Conservation (phyloP, 176 grass and related monocot genomes). For the Avena insularis region DNA sequence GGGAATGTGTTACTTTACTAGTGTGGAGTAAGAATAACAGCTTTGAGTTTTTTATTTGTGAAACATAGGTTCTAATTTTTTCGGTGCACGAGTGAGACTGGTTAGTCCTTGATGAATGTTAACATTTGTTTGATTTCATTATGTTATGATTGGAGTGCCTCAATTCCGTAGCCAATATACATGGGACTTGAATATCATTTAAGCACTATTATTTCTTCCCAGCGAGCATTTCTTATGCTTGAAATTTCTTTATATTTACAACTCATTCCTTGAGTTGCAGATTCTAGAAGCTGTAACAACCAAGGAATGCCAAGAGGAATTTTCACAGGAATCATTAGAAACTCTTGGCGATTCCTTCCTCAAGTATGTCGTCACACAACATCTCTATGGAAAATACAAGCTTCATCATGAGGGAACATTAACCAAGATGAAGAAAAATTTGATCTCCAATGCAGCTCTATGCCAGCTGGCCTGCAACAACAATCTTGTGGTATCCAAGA, state of each 20-base stretch:
- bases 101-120: background rate
- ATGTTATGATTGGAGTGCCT: background rate
- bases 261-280: constrained; percentile 38
- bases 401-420: constrained; percentile 81
- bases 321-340: constrained; percentile 84
- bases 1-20: background rate
- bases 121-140: constrained; percentile 18
- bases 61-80: constrained; percentile 22
- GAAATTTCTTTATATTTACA: constrained; percentile 13
- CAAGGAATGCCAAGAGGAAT: constrained; percentile 72
- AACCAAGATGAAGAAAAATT: constrained; percentile 75
- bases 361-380: constrained; percentile 69
- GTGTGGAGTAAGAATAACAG: background rate
- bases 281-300: constrained; percentile 82
- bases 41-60: constrained; percentile 10
- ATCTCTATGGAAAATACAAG: constrained; percentile 65
- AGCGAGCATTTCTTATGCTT: constrained; percentile 17
- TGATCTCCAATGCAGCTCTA: constrained; percentile 75
- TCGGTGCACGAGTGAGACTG: background rate
- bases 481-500: constrained; percentile 62
- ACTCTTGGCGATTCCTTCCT: constrained; percentile 92
- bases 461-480: constrained; percentile 59
- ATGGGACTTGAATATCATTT: constrained; percentile 27
- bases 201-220: background rate
- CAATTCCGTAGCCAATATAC: background rate